These are phyloP conservation scores for Pholiota microspora DNA, from an alignment of 768 basidiomycete genomes.

Conservation along the genomic window DNA sequence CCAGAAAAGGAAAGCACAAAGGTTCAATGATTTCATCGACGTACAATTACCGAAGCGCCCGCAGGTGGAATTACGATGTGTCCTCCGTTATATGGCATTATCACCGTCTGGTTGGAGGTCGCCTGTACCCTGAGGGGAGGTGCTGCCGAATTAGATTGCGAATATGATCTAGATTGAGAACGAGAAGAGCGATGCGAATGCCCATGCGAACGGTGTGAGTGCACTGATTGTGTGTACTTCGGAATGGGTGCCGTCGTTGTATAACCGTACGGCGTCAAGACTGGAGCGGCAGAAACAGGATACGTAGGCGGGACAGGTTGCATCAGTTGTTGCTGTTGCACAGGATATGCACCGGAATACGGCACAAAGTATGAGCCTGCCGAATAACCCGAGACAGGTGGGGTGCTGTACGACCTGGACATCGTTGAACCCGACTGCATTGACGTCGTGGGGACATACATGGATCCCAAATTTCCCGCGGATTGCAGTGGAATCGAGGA, in stretches of 20 bases:
- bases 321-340: background rate
- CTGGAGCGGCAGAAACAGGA: background rate
- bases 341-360: background rate
- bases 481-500: background rate
- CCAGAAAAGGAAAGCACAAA: background rate
- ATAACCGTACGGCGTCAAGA: background rate
- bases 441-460: conserved; percentile 1
- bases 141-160: background rate
- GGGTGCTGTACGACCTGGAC: background rate
- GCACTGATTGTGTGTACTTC: background rate
- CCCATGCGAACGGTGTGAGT: background rate
- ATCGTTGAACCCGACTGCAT: background rate
- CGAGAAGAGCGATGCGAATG: background rate
- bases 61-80: background rate
- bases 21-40: background rate
- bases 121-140: background rate
- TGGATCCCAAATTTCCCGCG: background rate
- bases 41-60: background rate
- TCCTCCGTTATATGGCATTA: conserved; percentile 1
- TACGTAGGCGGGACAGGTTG: background rate
- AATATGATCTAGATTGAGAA: background rate
- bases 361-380: background rate
- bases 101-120: background rate
- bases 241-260: background rate
- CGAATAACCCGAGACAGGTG: background rate